Evolutionary conservation across 2,329 filamentous ascomycete species (phyloP).

Genomic region (Shiraia sp.): DNA sequence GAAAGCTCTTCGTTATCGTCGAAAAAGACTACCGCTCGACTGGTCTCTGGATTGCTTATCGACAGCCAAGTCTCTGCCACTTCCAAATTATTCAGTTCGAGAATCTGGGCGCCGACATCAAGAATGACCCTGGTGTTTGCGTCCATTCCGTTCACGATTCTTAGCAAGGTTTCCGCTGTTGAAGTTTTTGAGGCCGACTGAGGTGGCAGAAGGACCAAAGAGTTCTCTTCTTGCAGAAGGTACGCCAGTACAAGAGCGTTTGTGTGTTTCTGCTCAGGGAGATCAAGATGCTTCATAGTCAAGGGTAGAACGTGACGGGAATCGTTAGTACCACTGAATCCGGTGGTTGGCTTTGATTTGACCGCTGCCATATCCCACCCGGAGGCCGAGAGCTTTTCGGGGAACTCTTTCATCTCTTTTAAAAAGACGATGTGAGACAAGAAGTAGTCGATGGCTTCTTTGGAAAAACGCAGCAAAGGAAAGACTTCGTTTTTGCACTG

Average conservation of each 20-base stretch:
- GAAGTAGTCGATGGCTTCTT: conserved; percentile 65
- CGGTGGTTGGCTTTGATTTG: conserved; percentile 58
- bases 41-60: conserved; percentile 47
- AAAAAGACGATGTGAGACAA: conserved; percentile 62
- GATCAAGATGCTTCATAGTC: conserved; percentile 58
- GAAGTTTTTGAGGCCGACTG: conserved; percentile 38
- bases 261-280: conserved; percentile 60
- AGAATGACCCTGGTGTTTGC: conserved; percentile 66
- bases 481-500: conserved; percentile 58
- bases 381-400: conserved; percentile 64
- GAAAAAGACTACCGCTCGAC: conserved; percentile 52
- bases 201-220: conserved; percentile 28
- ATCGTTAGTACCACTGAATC: conserved; percentile 73
- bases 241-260: conserved; percentile 67
- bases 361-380: conserved; percentile 65
- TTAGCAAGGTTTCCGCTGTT: conserved; percentile 51
- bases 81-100: conserved; percentile 57
- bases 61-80: conserved; percentile 57
- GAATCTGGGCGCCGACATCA: conserved; percentile 70
- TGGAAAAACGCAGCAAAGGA: conserved; percentile 55
- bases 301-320: conserved; percentile 61
- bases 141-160: conserved; percentile 46
- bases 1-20: conserved; percentile 57
- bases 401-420: conserved; percentile 64
- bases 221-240: conserved; percentile 53